These are phyloP conservation scores for Penicillium sp. DNA, from an alignment of 2,329 filamentous ascomycete genomes.

Conservation along the genomic window DNA sequence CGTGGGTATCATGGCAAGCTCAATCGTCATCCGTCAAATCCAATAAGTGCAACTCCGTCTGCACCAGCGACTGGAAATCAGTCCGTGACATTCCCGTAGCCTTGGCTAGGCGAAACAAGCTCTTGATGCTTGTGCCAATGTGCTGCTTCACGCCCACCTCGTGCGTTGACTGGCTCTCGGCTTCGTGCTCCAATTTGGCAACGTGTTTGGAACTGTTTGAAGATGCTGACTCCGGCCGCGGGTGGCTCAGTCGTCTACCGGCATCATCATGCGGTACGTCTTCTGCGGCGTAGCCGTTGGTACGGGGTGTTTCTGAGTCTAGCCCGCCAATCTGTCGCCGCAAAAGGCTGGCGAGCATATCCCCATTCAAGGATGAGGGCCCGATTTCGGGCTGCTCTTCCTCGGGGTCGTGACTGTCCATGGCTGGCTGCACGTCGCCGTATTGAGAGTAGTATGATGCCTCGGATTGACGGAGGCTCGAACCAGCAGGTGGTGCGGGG, in stretches of 20 bases:
- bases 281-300: slow-evolving; percentile 21
- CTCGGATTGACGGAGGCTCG: slow-evolving; percentile 43
- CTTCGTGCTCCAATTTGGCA: slow-evolving; percentile 52
- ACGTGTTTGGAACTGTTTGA: slow-evolving; percentile 47
- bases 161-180: slow-evolving; percentile 49
- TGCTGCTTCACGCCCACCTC: slow-evolving; percentile 61
- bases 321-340: slow-evolving; percentile 36
- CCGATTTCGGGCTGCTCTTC: slow-evolving; percentile 48
- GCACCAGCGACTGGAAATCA: slow-evolving; percentile 58
- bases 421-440: slow-evolving; percentile 59
- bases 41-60: slow-evolving; percentile 56
- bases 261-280: slow-evolving; percentile 22
- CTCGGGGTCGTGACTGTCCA: slow-evolving; percentile 60
- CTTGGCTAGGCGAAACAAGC: slow-evolving; percentile 57
- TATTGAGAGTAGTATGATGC: slow-evolving; percentile 60
- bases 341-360: slow-evolving; percentile 44
- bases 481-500: slow-evolving; percentile 27
- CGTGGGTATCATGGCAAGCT: slow-evolving; percentile 20
- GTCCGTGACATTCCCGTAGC: slow-evolving; percentile 54
- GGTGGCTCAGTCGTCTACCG: slow-evolving; percentile 37
- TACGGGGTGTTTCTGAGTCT: slow-evolving; percentile 19
- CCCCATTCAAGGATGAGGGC: slow-evolving; percentile 53
- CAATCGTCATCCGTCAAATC: slow-evolving; percentile 51
- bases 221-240: slow-evolving; percentile 42
- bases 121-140: slow-evolving; percentile 60